Percentiles rank a stretch among this genome's conserved stretches.
Conservation (phyloP, 805 yeast species). For the Spathaspora sp. region DNA sequence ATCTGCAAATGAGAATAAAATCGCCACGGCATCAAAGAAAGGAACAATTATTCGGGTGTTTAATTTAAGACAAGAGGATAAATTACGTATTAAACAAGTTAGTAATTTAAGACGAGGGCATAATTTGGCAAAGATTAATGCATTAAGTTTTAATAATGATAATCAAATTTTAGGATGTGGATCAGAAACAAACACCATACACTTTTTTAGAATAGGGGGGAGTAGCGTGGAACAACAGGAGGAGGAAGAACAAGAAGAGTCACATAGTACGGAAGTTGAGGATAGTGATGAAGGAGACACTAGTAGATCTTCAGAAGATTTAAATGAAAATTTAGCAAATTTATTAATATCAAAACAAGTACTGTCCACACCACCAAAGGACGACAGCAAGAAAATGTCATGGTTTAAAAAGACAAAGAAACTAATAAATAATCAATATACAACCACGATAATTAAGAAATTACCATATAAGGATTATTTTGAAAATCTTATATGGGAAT, state of each 20-base stretch:
- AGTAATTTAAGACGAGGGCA: slow-evolving; percentile 39
- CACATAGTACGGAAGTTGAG: slow-evolving; percentile 15
- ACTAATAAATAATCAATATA: slow-evolving; percentile 31
- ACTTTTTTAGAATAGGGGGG: slow-evolving; percentile 26
- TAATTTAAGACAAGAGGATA: slow-evolving; percentile 14
- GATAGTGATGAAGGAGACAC: slow-evolving; percentile 18
- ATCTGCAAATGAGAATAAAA: slow-evolving; percentile 20
- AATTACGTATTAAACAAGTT: slow-evolving; percentile 21
- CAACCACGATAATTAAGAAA: slow-evolving; percentile 34
- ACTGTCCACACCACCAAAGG: not conserved
- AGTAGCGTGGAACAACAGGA: slow-evolving; percentile 1
- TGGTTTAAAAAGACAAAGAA: slow-evolving; percentile 22
- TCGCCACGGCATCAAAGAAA: slow-evolving; percentile 41
- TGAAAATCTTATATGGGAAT: slow-evolving; percentile 39
- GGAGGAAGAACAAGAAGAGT: slow-evolving; percentile 6
- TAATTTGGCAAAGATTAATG: slow-evolving; percentile 29
- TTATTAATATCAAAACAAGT: slow-evolving; percentile 24
- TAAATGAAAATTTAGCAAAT: slow-evolving; percentile 40
- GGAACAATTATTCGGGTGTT: slow-evolving; percentile 41
- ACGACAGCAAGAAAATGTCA: slow-evolving; percentile 5
- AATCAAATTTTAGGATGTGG: slow-evolving; percentile 35
- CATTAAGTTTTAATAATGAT: slow-evolving; percentile 32
- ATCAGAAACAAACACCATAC: slow-evolving; percentile 39
- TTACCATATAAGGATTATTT: slow-evolving; percentile 39
- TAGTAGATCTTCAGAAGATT: slow-evolving; percentile 31